Evolutionary conservation across 345 rosid genomes (phyloP).

Genomic region (Moricandia arvensis): DNA sequence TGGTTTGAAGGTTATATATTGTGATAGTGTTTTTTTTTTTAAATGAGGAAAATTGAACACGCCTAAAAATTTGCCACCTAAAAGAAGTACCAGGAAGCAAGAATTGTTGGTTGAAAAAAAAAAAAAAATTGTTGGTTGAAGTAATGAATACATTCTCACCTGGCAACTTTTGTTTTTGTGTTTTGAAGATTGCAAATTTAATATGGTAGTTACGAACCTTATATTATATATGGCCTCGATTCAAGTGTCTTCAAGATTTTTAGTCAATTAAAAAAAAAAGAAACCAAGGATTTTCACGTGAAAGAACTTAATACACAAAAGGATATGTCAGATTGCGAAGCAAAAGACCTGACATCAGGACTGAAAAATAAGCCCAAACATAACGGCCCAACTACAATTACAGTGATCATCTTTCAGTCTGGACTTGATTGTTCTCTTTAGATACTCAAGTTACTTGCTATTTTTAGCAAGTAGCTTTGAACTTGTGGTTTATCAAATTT

Average conservation of each 20-base stretch:
- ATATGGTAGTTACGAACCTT: not conserved
- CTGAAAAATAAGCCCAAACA: constrained; percentile 8
- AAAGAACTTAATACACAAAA: too few relatives aligned
- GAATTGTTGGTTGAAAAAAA: not conserved
- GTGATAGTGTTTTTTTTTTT: not conserved
- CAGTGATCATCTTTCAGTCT: not conserved
- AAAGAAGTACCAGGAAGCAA: not conserved
- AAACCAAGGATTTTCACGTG: not conserved
- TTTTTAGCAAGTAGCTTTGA: too few relatives aligned
- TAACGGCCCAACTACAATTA: constrained; percentile 19
- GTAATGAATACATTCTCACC: not conserved
- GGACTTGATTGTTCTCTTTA: constrained; percentile 3
- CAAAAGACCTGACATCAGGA: not conserved
- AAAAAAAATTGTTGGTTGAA: not conserved
- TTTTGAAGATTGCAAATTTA: constrained; percentile 8
- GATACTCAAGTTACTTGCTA: too few relatives aligned
- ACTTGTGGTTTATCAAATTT: not conserved
- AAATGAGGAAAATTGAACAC: too few relatives aligned
- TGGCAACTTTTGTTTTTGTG: not conserved
- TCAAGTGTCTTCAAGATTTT: not conserved
- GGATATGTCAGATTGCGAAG: not conserved
- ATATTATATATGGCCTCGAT: constrained; percentile 1
- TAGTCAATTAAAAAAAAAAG: not conserved
- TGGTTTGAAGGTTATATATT: not conserved
- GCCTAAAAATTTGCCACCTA: not conserved